Evolutionary conservation across 2,329 filamentous ascomycete species (phyloP), one percentile per base, ranked within the genome.

Genomic region (Leptoxyphium fumago): DNA sequence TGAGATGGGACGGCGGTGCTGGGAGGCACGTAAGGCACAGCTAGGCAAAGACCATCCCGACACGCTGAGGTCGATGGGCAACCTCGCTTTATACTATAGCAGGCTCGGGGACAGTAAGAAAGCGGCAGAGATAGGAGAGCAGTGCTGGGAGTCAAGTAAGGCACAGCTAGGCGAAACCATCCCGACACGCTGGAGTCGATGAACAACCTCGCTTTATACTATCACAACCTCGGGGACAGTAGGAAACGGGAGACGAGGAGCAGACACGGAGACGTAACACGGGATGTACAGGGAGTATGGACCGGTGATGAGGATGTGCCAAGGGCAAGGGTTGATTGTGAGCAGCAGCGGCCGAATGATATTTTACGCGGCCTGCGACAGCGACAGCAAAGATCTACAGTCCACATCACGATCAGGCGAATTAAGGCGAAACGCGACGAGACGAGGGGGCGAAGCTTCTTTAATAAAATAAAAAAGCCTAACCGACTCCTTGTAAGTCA

Each of bases 161-260:
- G n/a, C n/a, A n/a, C n/a, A n/a, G 39, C 40, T 43, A 38, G 41
- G 44, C 8, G 32, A 43, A 26, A 46, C 2, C 6, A 48, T 40
- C 26, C 21, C n/a, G 6, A 15, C 11, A 48, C 46, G 40, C 46
- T 38, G 45, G 29, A 9, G 44, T 29, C 29, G 41, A 10, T 38
- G 28, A 10, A 13, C 14, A 10, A 26, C 21, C 26, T 18, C 15
- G 29, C 17, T 40, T 10, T n/a, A 13, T 9, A 41, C 32, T 26
- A 10, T 21, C 13, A 36, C 11, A 21, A 13, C 15, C 28, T 21
- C 43, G 3, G 15, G 36, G 13, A 36, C 11, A 21, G 43, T 18
- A 5, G 32, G 38, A 29, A 4, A 29, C 14, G 15, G 41, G 6
- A n/a, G n/a, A 26, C 21, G 21, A 26, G 21, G 21, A 26, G 21